Base-by-base conservation (phyloP, 2,329 filamentous ascomycete genomes). In the Aspergillus chevalieri region DNA sequence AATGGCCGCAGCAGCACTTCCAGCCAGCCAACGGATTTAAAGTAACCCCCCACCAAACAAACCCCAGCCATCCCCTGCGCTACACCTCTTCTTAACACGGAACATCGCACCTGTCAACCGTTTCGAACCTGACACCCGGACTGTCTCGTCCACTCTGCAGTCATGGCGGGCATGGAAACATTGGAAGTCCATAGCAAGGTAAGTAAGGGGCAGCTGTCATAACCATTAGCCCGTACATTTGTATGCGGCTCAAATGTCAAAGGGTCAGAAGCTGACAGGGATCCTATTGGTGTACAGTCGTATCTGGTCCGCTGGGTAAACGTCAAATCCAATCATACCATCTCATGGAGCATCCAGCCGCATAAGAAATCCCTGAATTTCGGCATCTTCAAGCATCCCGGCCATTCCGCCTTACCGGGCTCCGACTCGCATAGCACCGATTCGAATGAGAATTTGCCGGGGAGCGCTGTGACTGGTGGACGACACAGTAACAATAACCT, bases 331-430 rank as follows among this genome's bases (percentile, higher is more conserved):
- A 87, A 87, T 47, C 86, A 95, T 69, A 95, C 91, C 46, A 90
- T 98, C 61, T 95, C 91, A 14, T 98, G 93, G 93, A 96, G 89
- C 64, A 83, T 98, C 36, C 91, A 97, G 66, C 93, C 93, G 41
- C 90, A 97, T 70, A 97, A 95, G 76, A 97, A 96, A 74, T 96
- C 92, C 51, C 86, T 98, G 71, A 96, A 97, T 74, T 95, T 98
- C 68, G 93, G 91, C 65, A 87, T 98, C 64, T 94, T 98, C 72
- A 97, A 96, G 69, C 93, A 97, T 68, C 92, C 93, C 2, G 90
- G 91, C 57, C 85, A 81, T 57, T 68, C 77, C 52, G 77, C 77
- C 57, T 56, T 75, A 9, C 68, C 74, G 10, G 61, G 71, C 19
- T 67, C 73, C 51, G 72, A 72, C 38, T 67, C 72, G 14, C 65